Evolutionary conservation across 2,329 filamentous ascomycete species (phyloP), one percentile per base, ranked within the genome.

Genomic region (Paecilomyces niveus): DNA sequence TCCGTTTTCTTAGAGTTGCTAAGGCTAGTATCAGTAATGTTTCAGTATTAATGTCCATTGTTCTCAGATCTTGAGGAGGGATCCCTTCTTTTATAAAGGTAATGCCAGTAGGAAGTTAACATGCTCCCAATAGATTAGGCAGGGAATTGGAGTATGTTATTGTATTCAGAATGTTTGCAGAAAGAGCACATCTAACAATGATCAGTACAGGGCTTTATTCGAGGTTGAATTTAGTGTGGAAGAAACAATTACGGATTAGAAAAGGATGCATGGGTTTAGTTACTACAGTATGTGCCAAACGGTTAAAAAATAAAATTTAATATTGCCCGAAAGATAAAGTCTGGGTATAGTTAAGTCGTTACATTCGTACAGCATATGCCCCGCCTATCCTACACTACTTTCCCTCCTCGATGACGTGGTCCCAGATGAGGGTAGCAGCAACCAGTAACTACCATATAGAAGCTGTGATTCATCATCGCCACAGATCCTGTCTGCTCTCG

Each of bases 401-500:
- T 45, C 39, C 18, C 39, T 18, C 18, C 39, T 21, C 5, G 39
- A 18, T 21, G 39, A 45, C 15, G 7, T 29, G 39, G 5, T 9
- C 39, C 15, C 39, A 45, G 39, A 18, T 45, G 9, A 45, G n/a
- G 15, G 3, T 39, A 39, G 35, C 35, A n/a, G n/a, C 11, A 50
- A 50, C 45, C 21, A 11, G 45, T 50, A 50, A n/a, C n/a, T 24
- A 18, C n/a, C 3, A n/a, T 24, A 3, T 18, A 50, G 3, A 21
- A 5, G 9, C 3, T 24, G n/a, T 50, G 9, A 5, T 50, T n/a
- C 2, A 9, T 67, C 59, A 77, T 52, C 74, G 67, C 74, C 74
- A 76, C 15, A 76, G 50, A 68, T 76, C 74, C 57, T 67, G 65
- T 53, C 67, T 69, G 56, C 70, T 74, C 18, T 68, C 64, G n/a